Base-by-base conservation (phyloP, 129 eudicot species). In the Centaurea solstitialis region DNA sequence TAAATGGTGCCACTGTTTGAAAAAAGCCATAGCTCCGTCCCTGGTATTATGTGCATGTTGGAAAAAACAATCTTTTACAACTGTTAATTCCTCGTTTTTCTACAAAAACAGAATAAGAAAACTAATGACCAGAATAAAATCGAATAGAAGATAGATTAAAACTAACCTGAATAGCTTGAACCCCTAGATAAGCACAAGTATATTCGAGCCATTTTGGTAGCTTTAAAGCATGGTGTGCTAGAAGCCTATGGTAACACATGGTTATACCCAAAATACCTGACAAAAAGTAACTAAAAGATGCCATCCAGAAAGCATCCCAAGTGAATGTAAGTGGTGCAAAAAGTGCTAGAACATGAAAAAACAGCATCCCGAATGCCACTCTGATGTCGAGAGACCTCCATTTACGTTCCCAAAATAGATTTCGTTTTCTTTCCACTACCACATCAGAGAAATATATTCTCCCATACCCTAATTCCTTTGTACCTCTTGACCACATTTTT, bases 161-260 rank as follows among this genome's bases (percentile, higher is more conserved):
- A 26, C 21, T 9, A 39, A 93, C 98, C 97, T 94, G 98, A 64
- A 88, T 81, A 38, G 98, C 93, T 10, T 35, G 91, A 87, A 81
- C 91, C 10, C 97, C 95, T 61, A 90, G 85, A 74, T 94, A 91
- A 40, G 98, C 98, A 69, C 77, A 94, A 15, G 81, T 72, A 78
- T 94, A 94, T 81, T 94, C 98, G 6, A 91, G 93, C 93, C 97
- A 94, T 87, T 94, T 94, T 11, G 97, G 98, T 28, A 94, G 90
- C 80, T 87, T 91, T 68, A 94, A 86, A 82, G 92, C 87, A 79
- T 86, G 82, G 81, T 94, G 98, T 23, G 94, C 87, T 68, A 91
- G 90, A 84, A 91, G 84, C 83, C 98, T 81, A 30, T 94, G 98
- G 68, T 75, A 94, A 72, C 94, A 88, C 62, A 94, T 83, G 61